Evolutionary conservation across 768 basidiomycete species (phyloP), one percentile per base, ranked within the genome.

Genomic region (button mushroom (Agaricus bisporus)): DNA sequence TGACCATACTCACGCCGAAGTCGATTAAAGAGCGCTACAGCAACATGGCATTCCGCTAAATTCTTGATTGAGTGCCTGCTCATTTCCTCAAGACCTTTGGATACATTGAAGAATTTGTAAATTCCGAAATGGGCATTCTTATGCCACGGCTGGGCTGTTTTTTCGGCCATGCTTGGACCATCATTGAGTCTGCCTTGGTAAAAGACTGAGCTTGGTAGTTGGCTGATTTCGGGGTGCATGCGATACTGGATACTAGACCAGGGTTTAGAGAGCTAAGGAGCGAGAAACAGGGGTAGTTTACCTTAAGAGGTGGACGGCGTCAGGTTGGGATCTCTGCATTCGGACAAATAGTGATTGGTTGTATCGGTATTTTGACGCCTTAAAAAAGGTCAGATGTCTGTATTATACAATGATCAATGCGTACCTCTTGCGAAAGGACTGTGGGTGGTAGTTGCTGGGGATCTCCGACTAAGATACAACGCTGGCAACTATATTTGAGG

Each of bases 371-470:
- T 76, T 79, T 29, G 73, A 75, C 2, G 88, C 88, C 85, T 89
- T 52, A 2, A 53, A 41, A 41, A 51, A n/a, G 49, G 14, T 59
- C 22, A 51, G 28, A 5, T 15, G 20, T 36, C n/a, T 22, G 18
- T 25, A 48, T 49, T 7, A 17, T 28, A 5, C n/a, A 45, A 56
- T 10, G 25, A n/a, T 12, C 55, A 15, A 35, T 45, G 56, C 64
- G 46, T 50, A 71, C 78, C 64, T 78, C 68, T 62, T 66, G 71
- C 1, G 79, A 81, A 45, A 80, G 64, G 29, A 77, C 73, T 1
- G 97, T 99, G 0, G 97, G 97, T 2, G 97, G 94, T n/a, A 99
- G 77, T 63, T 99, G 97, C 61, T 91, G 84, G 49, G 91, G 91
- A 66, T 93, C 91, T 73, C 97, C 97, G 46, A 99, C 95, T 83